A percentile compares a stretch with the other conserved stretches of the same genome.
Conservation (phyloP, 73 alveolate species). For the Blepharisma japonicum region DNA sequence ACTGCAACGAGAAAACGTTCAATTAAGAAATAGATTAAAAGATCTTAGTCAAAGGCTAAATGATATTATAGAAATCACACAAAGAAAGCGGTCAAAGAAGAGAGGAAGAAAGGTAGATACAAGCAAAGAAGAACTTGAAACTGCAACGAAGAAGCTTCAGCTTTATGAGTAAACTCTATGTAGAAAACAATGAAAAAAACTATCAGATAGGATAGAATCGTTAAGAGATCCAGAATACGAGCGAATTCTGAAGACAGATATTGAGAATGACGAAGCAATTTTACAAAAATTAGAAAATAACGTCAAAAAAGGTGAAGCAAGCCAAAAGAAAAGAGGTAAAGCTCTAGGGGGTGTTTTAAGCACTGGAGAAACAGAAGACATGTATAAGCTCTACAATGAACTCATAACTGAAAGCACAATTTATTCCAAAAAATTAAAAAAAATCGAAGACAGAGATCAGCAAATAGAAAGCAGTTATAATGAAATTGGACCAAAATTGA, state of each 20-base stretch:
- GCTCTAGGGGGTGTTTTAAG: neutral
- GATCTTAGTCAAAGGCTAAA: conserved; percentile 2
- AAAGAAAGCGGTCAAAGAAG: neutral
- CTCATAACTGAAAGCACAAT: neutral
- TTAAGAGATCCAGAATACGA: neutral
- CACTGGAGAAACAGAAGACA: neutral
- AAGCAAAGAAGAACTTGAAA: neutral
- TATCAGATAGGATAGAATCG: neutral
- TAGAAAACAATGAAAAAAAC: neutral
- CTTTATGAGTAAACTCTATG: neutral
- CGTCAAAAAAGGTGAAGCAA: neutral
- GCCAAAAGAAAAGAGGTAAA: neutral
- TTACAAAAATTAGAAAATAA: neutral
- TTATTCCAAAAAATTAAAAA: neutral
- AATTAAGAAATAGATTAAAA: neutral
- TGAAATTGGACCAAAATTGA: too few relatives aligned
- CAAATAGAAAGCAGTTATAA: too few relatives aligned
- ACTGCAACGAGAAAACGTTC: neutral
- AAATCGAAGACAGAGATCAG: neutral
- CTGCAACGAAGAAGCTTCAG: neutral
- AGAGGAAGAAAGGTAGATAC: neutral
- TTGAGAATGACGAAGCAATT: neutral
- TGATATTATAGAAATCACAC: neutral
- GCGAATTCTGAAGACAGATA: neutral
- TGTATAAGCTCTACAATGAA: neutral